phyloP scores from a whole-genome alignment of 768 basidiomycete genomes.

The Amanita subjunquillea region DNA sequence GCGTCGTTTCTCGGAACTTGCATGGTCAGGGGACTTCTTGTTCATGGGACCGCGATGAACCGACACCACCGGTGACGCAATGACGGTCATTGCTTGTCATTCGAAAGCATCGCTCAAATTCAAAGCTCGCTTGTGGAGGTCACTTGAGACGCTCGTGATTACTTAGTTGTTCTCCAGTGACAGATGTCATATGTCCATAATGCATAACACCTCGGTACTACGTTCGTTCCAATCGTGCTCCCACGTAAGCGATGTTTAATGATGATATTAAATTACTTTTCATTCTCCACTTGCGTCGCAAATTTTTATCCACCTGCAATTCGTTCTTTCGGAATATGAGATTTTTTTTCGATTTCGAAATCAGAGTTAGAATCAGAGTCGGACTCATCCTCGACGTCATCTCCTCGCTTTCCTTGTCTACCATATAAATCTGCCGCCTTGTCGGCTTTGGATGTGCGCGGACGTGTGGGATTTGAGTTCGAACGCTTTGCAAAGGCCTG shows the following conservation, averaged over 20 bases:
- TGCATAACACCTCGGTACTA: too few relatives aligned
- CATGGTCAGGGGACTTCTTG: neutral
- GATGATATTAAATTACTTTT: too few relatives aligned
- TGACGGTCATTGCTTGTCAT: neutral
- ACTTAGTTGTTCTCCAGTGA: neutral
- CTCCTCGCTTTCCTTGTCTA: neutral
- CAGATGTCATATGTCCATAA: too few relatives aligned
- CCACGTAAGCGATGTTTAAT: neutral
- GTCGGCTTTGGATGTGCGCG: neutral
- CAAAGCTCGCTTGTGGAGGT: neutral
- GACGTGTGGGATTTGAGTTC: neutral
- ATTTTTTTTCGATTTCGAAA: conserved; percentile 26
- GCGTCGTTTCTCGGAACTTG: neutral
- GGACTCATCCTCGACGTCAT: neutral
- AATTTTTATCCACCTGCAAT: conserved; percentile 33
- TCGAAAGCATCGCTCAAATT: too few relatives aligned
- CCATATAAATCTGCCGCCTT: neutral
- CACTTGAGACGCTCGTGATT: neutral
- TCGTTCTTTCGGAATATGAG: conserved; percentile 54
- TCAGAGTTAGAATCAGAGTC: conserved; percentile 20
- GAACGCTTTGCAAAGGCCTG: neutral
- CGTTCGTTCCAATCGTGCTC: neutral
- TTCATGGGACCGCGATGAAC: neutral
- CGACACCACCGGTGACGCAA: neutral
- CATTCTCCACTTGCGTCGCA: neutral